Evolutionary conservation across 1,139 yeast species (phyloP).

Genomic region (Pneumocystis sp.): DNA sequence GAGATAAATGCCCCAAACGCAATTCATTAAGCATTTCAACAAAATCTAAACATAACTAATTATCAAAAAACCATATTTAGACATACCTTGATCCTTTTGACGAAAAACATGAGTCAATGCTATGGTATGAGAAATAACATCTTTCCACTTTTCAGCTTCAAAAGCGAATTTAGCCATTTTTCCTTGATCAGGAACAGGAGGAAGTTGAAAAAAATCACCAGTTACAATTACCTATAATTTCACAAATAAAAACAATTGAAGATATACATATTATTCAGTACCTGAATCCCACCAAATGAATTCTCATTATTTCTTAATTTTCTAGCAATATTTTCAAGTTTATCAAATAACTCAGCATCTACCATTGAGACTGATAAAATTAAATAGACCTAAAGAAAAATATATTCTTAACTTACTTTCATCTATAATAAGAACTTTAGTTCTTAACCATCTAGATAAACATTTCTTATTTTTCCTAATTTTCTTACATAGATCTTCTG

Average conservation of each 20-base stretch:
- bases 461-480: conserved; percentile 40
- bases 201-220: conserved; percentile 85
- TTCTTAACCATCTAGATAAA: conserved; percentile 42
- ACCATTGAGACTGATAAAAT: conserved; percentile 49
- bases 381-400: neutral
- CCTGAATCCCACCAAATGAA: conserved; percentile 85
- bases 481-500: conserved; percentile 34
- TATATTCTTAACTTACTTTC: conserved; percentile 30
- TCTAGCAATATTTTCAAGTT: conserved; percentile 51
- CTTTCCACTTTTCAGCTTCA: conserved; percentile 61
- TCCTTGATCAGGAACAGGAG: conserved; percentile 49
- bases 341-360: conserved; percentile 58
- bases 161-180: conserved; percentile 47
- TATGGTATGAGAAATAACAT: conserved; percentile 48
- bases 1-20: conserved; percentile 55
- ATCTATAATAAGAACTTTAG: conserved; percentile 60
- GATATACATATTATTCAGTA: conserved; percentile 19
- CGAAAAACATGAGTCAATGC: conserved; percentile 72
- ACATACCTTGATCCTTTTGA: conserved; percentile 55
- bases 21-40: conserved; percentile 77
- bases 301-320: conserved; percentile 32
- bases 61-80: conserved; percentile 12
- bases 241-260: neutral
- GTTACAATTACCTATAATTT: conserved; percentile 35
- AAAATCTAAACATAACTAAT: conserved; percentile 27